Conservation (phyloP, 2,329 filamentous ascomycete genomes). For the Stemphylium vesicarium region DNA sequence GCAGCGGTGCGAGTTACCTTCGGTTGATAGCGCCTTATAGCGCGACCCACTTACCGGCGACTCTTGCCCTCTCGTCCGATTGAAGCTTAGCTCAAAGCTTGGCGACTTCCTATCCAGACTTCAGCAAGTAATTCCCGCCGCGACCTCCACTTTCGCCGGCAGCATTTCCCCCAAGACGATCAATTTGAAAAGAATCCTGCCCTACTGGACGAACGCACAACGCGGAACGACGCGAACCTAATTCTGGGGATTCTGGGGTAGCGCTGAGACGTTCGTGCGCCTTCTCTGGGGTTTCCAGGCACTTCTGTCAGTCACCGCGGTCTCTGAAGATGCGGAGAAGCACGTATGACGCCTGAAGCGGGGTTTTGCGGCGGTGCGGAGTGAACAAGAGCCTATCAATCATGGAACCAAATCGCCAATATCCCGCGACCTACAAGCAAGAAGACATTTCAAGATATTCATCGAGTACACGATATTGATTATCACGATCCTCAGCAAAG, state of each 20-base stretch:
- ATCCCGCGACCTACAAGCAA: not conserved
- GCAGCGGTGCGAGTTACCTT: constrained; percentile 7
- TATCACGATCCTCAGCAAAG: constrained; percentile 8
- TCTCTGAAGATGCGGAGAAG: constrained; percentile 7
- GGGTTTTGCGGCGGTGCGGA: not conserved
- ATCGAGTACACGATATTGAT: constrained; percentile 6
- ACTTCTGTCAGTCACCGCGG: constrained; percentile 15
- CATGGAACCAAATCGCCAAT: constrained; percentile 4
- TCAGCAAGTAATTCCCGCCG: constrained; percentile 19
- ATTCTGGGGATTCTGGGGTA: constrained; percentile 31
- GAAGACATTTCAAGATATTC: not conserved
- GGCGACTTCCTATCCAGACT: not conserved
- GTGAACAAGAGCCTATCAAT: not conserved
- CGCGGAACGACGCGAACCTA: constrained; percentile 29
- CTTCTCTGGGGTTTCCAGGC: constrained; percentile 18
- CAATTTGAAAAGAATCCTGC: constrained; percentile 11
- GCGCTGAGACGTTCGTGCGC: constrained; percentile 2
- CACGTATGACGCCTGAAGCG: not conserved
- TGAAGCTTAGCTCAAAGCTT: not conserved
- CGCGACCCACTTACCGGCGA: constrained; percentile 9
- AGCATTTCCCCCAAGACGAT: constrained; percentile 8
- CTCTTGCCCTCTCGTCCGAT: constrained; percentile 2
- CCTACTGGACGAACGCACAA: constrained; percentile 15
- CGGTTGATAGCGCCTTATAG: not conserved
- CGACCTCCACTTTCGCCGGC: constrained; percentile 4